Conservation (phyloP, 768 basidiomycete genomes). For the Dendrothele bispora region DNA sequence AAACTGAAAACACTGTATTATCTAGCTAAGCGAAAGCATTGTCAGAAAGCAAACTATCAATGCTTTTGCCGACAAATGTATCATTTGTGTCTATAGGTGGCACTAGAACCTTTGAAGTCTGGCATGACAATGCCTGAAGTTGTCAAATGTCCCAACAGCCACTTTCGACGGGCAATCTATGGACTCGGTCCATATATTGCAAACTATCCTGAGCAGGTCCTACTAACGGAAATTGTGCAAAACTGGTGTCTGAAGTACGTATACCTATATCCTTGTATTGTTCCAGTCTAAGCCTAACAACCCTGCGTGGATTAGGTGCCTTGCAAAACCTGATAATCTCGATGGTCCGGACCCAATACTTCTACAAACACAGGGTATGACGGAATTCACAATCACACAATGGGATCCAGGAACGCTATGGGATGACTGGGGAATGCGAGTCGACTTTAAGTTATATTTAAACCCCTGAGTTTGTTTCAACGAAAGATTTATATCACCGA, state of each 20-base stretch:
- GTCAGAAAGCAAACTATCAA: constrained; percentile 13
- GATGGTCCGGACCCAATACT: not conserved
- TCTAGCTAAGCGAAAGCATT: constrained; percentile 15
- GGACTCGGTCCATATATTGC: constrained; percentile 14
- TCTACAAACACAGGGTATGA: constrained; percentile 4
- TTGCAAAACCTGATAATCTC: not conserved
- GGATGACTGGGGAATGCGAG: constrained; percentile 27
- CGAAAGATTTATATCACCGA: no score
- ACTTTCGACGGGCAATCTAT: constrained; percentile 15
- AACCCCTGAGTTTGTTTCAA: constrained; percentile 29
- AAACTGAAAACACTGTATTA: not conserved
- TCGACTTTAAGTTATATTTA: constrained; percentile 26
- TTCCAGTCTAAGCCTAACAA: not conserved
- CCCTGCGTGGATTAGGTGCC: not conserved
- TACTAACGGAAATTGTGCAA: not conserved
- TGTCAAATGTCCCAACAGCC: constrained; percentile 18
- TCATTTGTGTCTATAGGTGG: constrained; percentile 6
- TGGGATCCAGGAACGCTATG: no score
- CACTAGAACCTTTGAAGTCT: constrained; percentile 10
- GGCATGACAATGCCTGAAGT: constrained; percentile 20
- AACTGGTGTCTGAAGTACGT: constrained; percentile 8
- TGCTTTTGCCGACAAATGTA: no score
- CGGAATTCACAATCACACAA: constrained; percentile 2
- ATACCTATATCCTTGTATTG: not conserved
- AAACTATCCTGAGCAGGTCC: constrained; percentile 14